These are phyloP conservation scores for Angomonas deanei DNA, from an alignment of 208 protist genomes.

Conservation along the genomic window DNA sequence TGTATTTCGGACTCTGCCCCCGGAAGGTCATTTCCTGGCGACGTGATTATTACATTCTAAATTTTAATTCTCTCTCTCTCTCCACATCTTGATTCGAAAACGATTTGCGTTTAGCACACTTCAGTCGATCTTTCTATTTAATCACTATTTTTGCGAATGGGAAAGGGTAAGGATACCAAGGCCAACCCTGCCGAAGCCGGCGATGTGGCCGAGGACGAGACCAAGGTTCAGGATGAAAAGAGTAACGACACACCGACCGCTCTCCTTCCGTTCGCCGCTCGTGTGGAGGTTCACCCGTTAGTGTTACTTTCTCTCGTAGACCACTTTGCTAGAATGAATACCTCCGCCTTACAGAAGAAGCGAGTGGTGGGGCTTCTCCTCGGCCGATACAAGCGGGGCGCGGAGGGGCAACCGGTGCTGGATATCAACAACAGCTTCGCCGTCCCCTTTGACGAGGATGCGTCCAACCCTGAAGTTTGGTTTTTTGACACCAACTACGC, in stretches of 20 bases:
- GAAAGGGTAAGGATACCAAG: neutral
- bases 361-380: conserved; percentile 97
- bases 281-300: conserved; percentile 97
- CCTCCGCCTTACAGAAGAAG: conserved; percentile 84
- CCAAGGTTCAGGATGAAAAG: conserved; percentile 19
- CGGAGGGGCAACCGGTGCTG: conserved; percentile 46
- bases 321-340: conserved; percentile 98
- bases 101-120: too few species aligned
- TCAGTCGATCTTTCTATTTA: too few species aligned
- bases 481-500: conserved; percentile 97
- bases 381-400: conserved; percentile 71
- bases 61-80: conserved; percentile 7
- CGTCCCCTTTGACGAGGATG: conserved; percentile 99
- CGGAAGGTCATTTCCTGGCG: too few species aligned
- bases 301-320: conserved; percentile 98
- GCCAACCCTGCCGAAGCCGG: neutral
- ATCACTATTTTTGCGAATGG: too few species aligned
- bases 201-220: conserved; percentile 1
- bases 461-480: conserved; percentile 95
- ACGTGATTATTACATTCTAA: too few species aligned
- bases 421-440: conserved; percentile 98
- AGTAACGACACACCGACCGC: conserved; percentile 12
- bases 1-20: too few species aligned
- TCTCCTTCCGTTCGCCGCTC: conserved; percentile 47
- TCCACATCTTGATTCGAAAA: neutral